Evolutionary conservation across 2,329 filamentous ascomycete species (phyloP), one percentile per base, ranked within the genome.

Genomic region (Pseudogymnoascus sp.): DNA sequence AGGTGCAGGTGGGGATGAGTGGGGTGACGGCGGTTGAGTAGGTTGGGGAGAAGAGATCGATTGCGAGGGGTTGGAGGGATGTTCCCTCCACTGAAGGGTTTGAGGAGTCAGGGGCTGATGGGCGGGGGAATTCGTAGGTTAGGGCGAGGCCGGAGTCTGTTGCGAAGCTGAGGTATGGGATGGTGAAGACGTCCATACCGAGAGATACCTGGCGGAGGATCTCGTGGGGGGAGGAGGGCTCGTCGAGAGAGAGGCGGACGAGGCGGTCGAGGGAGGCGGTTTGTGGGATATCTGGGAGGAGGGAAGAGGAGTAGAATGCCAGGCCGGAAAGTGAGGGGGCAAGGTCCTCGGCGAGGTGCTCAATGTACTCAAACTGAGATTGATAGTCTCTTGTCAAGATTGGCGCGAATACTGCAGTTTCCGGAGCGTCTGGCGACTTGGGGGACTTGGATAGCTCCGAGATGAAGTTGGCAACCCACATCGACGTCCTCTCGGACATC

Each of bases 111-210:
- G 6, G 61, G 41, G 2, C 24, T 17, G 59, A 29, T 4, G 73
- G 71, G 0, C 77, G 68, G 3, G 89, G 86, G 69, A 97, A 96
- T 2, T 76, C 74, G 70, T 97, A 97, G 17, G 84, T 81, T 17
- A 97, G 77, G 0, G 91, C 92, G 31, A 97, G 86, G 1, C 94
- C 94, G 0, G 88, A 85, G 72, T 99, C 92, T 0, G 92, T 94
- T 4, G 84, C 81, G 35, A 77, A 76, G 60, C 85, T 85, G 60
- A 94, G 76, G 70, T 96, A 94, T 0, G 90, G 87, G 1, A 94
- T 74, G 0, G 87, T 85, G 71, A 94, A 84, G 15, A 97, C 66
- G 71, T 99, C 94, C 59, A 92, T 80, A 4, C 94, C 94, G 0
- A 89, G 79, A 0, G 83, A 78, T 17, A 97, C 76, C 60, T 94